These are phyloP conservation scores for Teratosphaeria epicoccoides DNA, from an alignment of 2,329 filamentous ascomycete species.

Conservation along the genomic window DNA sequence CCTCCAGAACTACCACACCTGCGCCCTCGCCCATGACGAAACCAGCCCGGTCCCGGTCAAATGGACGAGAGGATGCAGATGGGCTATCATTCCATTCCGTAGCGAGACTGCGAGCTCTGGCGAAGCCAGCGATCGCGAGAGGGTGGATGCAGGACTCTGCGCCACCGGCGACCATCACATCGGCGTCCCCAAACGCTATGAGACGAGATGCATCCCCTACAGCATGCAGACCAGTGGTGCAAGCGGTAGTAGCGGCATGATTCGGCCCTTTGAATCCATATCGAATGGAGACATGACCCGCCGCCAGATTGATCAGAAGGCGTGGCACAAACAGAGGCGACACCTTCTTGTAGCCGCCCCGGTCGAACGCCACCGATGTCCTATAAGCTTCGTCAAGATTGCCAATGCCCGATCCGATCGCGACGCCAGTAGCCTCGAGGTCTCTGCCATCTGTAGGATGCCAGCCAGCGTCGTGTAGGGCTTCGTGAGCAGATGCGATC, in stretches of 20 bases:
- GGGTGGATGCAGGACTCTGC: conserved; percentile 94
- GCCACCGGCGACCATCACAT: conserved; percentile 94
- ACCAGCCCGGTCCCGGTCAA: conserved; percentile 67
- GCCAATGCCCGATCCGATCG: conserved; percentile 88
- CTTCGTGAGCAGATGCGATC: conserved; percentile 75
- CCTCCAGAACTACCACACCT: conserved; percentile 75
- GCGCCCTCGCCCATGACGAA: conserved; percentile 94
- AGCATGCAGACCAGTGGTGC: conserved; percentile 89
- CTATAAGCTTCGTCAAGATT: conserved; percentile 85
- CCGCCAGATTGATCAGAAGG: conserved; percentile 87
- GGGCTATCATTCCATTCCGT: conserved; percentile 70
- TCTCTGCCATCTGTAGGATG: conserved; percentile 49
- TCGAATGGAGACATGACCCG: conserved; percentile 88
- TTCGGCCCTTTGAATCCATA: conserved; percentile 84
- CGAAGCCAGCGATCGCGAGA: conserved; percentile 83
- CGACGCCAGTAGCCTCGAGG: conserved; percentile 72
- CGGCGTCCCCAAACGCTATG: conserved; percentile 79
- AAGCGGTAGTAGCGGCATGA: conserved; percentile 85
- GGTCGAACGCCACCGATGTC: conserved; percentile 65
- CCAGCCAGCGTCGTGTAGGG: conserved; percentile 74
- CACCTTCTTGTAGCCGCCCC: conserved; percentile 78
- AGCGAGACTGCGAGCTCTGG: conserved; percentile 73
- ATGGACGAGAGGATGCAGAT: conserved; percentile 65
- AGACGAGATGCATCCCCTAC: conserved; percentile 90
- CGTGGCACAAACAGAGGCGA: conserved; percentile 89